These are phyloP conservation scores for Aspergillus sp. DNA, from an alignment of 2,329 filamentous ascomycete species.

Conservation along the genomic window DNA sequence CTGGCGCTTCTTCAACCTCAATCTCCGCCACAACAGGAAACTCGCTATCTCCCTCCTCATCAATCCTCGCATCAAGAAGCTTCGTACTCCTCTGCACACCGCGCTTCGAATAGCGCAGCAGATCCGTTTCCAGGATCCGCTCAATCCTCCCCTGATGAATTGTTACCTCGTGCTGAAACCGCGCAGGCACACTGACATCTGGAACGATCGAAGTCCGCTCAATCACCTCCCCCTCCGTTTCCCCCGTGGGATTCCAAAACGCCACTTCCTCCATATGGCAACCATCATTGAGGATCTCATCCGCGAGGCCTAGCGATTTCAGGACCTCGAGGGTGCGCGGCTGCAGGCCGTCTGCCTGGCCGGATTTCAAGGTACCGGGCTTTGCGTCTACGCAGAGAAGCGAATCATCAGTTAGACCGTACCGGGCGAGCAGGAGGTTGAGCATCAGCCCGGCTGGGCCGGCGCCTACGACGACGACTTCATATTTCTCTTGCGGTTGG, in stretches of 20 bases:
- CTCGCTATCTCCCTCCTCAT: constrained; percentile 48
- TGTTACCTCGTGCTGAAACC: constrained; percentile 69
- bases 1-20: constrained; percentile 22
- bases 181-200: constrained; percentile 62
- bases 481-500: constrained; percentile 35
- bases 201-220: constrained; percentile 57
- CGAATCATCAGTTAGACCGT: constrained; percentile 42
- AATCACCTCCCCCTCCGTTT: constrained; percentile 52
- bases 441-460: constrained; percentile 47
- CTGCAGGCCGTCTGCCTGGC: constrained; percentile 46
- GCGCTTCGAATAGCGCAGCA: constrained; percentile 59
- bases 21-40: constrained; percentile 37
- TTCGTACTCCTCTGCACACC: constrained; percentile 65
- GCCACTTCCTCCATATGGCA: constrained; percentile 56
- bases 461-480: constrained; percentile 45
- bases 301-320: constrained; percentile 41
- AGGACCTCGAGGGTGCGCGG: constrained; percentile 46
- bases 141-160: constrained; percentile 73
- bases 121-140: constrained; percentile 66
- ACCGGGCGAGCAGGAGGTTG: constrained; percentile 43
- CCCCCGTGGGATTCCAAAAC: constrained; percentile 66
- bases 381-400: constrained; percentile 47
- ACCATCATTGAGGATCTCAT: constrained; percentile 41
- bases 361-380: constrained; percentile 38
- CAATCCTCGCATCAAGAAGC: constrained; percentile 61